A percentile compares a stretch with the other conserved stretches of the same genome.
Conservation (phyloP, 2,329 filamentous ascomycete genomes). For the Penicillium sp. region DNA sequence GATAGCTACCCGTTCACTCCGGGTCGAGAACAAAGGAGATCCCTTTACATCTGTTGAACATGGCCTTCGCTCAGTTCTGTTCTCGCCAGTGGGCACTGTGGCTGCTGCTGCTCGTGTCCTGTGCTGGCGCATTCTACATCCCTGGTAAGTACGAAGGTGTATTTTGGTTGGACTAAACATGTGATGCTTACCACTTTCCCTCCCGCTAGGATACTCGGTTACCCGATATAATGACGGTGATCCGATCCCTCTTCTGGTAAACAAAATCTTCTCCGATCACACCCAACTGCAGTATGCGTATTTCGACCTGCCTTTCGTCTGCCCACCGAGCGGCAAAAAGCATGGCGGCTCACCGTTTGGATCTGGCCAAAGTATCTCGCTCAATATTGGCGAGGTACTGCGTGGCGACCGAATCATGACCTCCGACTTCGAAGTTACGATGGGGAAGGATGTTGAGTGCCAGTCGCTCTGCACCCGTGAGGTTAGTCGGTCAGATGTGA, state of each 20-base stretch:
- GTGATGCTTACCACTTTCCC: conserved; percentile 11
- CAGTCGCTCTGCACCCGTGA: conserved; percentile 68
- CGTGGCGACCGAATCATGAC: conserved; percentile 81
- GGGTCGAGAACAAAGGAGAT: conserved; percentile 4
- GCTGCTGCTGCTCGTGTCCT: conserved; percentile 37
- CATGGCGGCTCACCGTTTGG: conserved; percentile 66
- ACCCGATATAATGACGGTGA: conserved; percentile 75
- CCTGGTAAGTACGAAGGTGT: conserved; percentile 59
- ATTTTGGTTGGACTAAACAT: background rate
- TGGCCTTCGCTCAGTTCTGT: conserved; percentile 10
- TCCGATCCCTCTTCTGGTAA: conserved; percentile 78
- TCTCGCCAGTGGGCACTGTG: conserved; percentile 21
- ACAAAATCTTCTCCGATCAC: conserved; percentile 87
- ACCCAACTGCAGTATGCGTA: conserved; percentile 91
- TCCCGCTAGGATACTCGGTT: conserved; percentile 70
- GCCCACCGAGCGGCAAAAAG: conserved; percentile 68
- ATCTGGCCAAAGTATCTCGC: conserved; percentile 71
- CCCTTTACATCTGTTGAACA: conserved; percentile 13
- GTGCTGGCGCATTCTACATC: conserved; percentile 73
- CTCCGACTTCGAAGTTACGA: conserved; percentile 76
- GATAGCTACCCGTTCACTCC: conserved; percentile 9
- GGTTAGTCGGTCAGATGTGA: conserved; percentile 62
- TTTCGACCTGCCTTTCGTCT: conserved; percentile 83
- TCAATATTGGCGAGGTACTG: conserved; percentile 84
- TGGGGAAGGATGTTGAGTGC: conserved; percentile 73